A percentile compares a stretch with the other conserved stretches of the same genome.
Conservation (phyloP, 495 filamentous ascomycete genomes). For the Aspergillus sparsus region DNA sequence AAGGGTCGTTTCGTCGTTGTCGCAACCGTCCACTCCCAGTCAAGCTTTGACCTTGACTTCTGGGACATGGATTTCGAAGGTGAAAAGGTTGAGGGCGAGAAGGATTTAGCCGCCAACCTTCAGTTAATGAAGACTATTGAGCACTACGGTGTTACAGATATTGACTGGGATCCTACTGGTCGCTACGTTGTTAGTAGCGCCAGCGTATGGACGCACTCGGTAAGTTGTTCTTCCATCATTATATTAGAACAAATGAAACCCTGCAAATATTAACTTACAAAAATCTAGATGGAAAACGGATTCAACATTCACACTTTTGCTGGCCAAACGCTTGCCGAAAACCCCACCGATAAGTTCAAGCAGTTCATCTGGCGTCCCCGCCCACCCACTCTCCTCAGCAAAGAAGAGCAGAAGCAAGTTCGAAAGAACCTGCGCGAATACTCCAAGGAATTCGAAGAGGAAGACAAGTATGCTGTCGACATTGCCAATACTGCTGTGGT, state of each 20-base stretch:
- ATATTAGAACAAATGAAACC: neutral
- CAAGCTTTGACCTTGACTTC: slow-evolving; percentile 94
- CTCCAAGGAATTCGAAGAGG: slow-evolving; percentile 89
- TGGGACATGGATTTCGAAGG: slow-evolving; percentile 97
- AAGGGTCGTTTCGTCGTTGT: slow-evolving; percentile 93
- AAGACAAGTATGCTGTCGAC: slow-evolving; percentile 87
- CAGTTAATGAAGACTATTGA: slow-evolving; percentile 89
- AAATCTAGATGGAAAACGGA: slow-evolving; percentile 89
- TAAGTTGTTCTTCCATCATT: slow-evolving; percentile 46
- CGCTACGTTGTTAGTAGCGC: slow-evolving; percentile 91
- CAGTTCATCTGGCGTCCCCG: slow-evolving; percentile 94
- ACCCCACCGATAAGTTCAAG: slow-evolving; percentile 95
- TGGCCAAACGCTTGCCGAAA: slow-evolving; percentile 84
- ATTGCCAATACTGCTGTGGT: slow-evolving; percentile 92
- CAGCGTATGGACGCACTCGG: slow-evolving; percentile 90
- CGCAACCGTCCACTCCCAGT: slow-evolving; percentile 85
- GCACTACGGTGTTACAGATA: slow-evolving; percentile 95
- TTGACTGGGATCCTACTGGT: slow-evolving; percentile 96
- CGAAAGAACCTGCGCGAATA: slow-evolving; percentile 99
- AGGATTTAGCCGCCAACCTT: slow-evolving; percentile 91
- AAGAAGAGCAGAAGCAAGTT: slow-evolving; percentile 94
- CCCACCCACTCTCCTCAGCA: slow-evolving; percentile 81
- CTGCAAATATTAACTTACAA: slow-evolving; percentile 36
- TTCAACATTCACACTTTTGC: slow-evolving; percentile 98
- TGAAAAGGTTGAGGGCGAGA: slow-evolving; percentile 87